Percentiles rank a stretch among this genome's conserved stretches.
Evolutionary conservation across 2,329 filamentous ascomycete species (phyloP).

Genomic region (Tolypocladium pustulatum): DNA sequence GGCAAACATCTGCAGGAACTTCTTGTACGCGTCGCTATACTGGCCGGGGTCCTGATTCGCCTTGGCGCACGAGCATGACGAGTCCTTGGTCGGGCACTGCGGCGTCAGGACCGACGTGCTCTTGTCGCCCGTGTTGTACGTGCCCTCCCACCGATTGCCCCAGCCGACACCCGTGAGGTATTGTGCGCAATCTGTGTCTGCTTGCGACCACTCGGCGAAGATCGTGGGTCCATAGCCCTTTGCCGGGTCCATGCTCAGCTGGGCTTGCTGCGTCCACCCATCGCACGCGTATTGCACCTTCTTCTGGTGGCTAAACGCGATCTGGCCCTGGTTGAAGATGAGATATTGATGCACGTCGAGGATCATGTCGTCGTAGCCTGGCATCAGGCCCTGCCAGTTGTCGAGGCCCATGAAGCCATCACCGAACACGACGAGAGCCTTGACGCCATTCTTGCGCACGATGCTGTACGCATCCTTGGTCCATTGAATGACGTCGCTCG

Average conservation of each 20-base stretch:
- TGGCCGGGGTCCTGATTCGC: conserved; percentile 63
- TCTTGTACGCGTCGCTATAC: conserved; percentile 69
- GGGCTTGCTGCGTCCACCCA: conserved; percentile 74
- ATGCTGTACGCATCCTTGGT: conserved; percentile 61
- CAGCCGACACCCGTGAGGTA: conserved; percentile 83
- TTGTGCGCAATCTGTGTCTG: conserved; percentile 85
- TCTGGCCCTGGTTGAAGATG: conserved; percentile 88
- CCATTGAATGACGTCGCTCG: conserved; percentile 64
- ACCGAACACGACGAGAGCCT: conserved; percentile 68
- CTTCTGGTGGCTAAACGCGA: conserved; percentile 67
- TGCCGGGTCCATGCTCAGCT: conserved; percentile 57
- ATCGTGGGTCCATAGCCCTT: conserved; percentile 88
- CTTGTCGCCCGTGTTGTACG: conserved; percentile 57
- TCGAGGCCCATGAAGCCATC: conserved; percentile 88
- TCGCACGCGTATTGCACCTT: conserved; percentile 83
- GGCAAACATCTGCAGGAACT: conserved; percentile 80
- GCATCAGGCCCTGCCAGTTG: conserved; percentile 82
- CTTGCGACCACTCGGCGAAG: conserved; percentile 95
- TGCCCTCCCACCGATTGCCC: conserved; percentile 88
- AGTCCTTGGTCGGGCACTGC: conserved; percentile 59
- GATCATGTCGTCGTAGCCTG: conserved; percentile 59
- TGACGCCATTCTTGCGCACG: conserved; percentile 67
- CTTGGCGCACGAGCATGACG: conserved; percentile 58
- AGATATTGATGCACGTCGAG: conserved; percentile 99
- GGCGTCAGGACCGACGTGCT: conserved; percentile 55